These are phyloP conservation scores for Helotiales sp. DNA, from an alignment of 2,329 filamentous ascomycete species.

Conservation along the genomic window DNA sequence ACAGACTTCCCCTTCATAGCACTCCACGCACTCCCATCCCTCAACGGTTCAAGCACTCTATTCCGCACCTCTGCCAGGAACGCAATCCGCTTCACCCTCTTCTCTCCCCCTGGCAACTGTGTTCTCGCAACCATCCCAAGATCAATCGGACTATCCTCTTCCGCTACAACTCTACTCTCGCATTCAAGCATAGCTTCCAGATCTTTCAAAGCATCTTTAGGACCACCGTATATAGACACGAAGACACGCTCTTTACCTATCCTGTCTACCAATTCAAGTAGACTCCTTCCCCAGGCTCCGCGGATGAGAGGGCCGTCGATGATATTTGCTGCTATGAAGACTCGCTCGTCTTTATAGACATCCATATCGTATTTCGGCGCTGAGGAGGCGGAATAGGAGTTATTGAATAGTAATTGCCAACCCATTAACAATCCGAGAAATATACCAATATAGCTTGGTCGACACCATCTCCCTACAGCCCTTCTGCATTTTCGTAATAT, in stretches of 20 bases:
- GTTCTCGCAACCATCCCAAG: slow-evolving; percentile 57
- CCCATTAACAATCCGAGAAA: slow-evolving; percentile 23
- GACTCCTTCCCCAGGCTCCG: slow-evolving; percentile 62
- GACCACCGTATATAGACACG: slow-evolving; percentile 70
- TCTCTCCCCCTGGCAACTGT: slow-evolving; percentile 60
- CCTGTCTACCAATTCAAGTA: slow-evolving; percentile 63
- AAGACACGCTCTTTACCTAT: slow-evolving; percentile 69
- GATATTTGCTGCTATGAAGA: slow-evolving; percentile 74
- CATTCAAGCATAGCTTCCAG: slow-evolving; percentile 52
- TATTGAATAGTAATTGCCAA: slow-evolving; percentile 37
- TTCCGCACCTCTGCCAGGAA: slow-evolving; percentile 75
- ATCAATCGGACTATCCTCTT: slow-evolving; percentile 53
- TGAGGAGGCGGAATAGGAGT: slow-evolving; percentile 42
- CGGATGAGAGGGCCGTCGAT: slow-evolving; percentile 65
- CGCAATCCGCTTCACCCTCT: slow-evolving; percentile 69
- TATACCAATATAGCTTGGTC: slow-evolving; percentile 28
- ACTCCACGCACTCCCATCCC: slow-evolving; percentile 36
- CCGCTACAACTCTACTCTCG: slow-evolving; percentile 55
- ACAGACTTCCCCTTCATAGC: neutral
- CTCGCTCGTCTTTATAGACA: slow-evolving; percentile 50
- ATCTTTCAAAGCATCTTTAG: slow-evolving; percentile 50
- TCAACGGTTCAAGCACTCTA: slow-evolving; percentile 63
- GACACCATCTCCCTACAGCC: slow-evolving; percentile 12
- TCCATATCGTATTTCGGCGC: slow-evolving; percentile 4
- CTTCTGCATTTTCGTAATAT: slow-evolving; percentile 20